Evolutionary conservation across 129 eudicot species (phyloP).

Genomic region (Arctium minus): DNA sequence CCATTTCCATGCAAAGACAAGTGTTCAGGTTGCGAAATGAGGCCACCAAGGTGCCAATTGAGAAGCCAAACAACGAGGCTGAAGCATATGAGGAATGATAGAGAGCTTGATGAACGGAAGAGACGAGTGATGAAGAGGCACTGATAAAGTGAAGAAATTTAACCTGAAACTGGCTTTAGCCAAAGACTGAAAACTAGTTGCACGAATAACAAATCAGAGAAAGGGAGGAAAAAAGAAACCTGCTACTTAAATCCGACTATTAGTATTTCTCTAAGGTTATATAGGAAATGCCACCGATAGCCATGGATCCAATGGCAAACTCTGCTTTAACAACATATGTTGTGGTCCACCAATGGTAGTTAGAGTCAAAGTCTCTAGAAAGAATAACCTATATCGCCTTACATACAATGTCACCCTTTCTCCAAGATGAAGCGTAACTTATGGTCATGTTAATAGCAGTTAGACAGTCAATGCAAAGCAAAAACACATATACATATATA

Average conservation of each 20-base stretch:
- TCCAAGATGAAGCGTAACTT: not conserved
- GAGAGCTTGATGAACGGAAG: not conserved
- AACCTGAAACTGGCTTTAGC: too few species aligned
- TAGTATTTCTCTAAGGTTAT: too few species aligned
- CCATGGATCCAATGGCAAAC: not conserved
- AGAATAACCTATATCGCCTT: not conserved
- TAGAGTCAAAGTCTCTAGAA: not conserved
- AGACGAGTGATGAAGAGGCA: not conserved
- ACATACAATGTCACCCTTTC: not conserved
- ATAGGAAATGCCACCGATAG: not conserved
- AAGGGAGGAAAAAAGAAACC: not conserved
- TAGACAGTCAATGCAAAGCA: constrained; percentile 2
- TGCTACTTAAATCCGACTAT: not conserved
- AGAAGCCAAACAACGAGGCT: not conserved
- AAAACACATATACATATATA: not conserved
- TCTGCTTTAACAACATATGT: not conserved
- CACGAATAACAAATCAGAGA: not conserved
- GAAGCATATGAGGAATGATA: not conserved
- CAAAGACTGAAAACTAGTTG: not conserved
- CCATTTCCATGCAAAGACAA: too few species aligned
- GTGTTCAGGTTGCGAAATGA: too few species aligned
- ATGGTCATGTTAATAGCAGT: not conserved
- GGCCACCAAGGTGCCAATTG: not conserved
- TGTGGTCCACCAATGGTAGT: not conserved
- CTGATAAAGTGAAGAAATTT: not conserved